Conservation (phyloP, 2,329 filamentous ascomycete genomes). For the Fonsecaea pugnacius region DNA sequence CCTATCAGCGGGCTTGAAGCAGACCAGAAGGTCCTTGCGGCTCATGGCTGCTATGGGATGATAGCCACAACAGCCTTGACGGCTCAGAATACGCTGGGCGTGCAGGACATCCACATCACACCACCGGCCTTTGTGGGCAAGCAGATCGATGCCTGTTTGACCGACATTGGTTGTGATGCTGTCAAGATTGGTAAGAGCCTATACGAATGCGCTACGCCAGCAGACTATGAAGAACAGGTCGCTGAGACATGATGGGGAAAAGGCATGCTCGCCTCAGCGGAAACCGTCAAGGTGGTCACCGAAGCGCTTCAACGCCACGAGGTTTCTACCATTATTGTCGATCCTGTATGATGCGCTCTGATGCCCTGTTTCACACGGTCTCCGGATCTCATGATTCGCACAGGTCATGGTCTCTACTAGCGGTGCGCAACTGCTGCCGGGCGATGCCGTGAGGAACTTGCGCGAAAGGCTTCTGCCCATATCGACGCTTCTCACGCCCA, state of each 20-base stretch:
- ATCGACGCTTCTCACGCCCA: constrained; percentile 54
- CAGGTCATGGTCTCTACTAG: constrained; percentile 80
- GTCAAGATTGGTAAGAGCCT: constrained; percentile 79
- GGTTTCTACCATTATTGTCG: constrained; percentile 62
- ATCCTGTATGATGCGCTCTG: constrained; percentile 64
- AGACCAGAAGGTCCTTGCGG: constrained; percentile 91
- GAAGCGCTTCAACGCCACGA: constrained; percentile 62
- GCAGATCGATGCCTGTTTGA: constrained; percentile 82
- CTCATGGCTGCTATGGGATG: constrained; percentile 93
- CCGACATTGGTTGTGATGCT: constrained; percentile 84
- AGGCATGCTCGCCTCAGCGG: constrained; percentile 82
- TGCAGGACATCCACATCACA: constrained; percentile 77
- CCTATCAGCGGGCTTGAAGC: constrained; percentile 80
- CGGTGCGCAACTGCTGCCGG: constrained; percentile 52
- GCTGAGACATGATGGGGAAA: constrained; percentile 9
- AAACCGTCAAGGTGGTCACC: constrained; percentile 71
- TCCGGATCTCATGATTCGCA: constrained; percentile 18
- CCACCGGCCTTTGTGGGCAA: constrained; percentile 78
- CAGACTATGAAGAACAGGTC: background rate
- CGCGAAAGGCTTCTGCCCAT: constrained; percentile 49
- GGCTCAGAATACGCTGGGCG: constrained; percentile 90
- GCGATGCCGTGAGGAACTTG: constrained; percentile 48
- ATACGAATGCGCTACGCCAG: background rate
- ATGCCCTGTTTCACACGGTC: constrained; percentile 11
- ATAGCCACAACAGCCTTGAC: constrained; percentile 93